Percentiles rank a stretch among this genome's conserved stretches.
Conservation (phyloP, 1,284 basidiomycete genomes). For the Leccinum subspadiceum region DNA sequence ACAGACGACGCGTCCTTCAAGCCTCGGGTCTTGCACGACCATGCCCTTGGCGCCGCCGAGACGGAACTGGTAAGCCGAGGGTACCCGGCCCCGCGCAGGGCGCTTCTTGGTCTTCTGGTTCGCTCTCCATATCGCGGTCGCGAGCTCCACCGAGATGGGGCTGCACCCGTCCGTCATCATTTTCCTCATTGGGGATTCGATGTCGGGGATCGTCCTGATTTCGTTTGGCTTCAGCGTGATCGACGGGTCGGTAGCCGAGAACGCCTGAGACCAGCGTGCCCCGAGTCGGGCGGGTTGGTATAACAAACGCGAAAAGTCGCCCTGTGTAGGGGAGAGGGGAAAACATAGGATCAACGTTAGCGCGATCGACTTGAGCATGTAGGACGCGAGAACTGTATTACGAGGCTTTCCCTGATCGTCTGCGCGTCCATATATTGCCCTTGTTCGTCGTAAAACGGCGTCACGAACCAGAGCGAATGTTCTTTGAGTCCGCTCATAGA, state of each 20-base stretch:
- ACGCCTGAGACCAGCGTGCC: slow-evolving; percentile 54
- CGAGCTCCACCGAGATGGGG: slow-evolving; percentile 39
- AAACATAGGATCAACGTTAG: slow-evolving; percentile 4
- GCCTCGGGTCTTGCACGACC: slow-evolving; percentile 41
- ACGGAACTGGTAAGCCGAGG: slow-evolving; percentile 42
- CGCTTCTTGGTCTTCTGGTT: slow-evolving; percentile 24
- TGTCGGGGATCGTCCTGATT: slow-evolving; percentile 32
- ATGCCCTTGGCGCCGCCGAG: slow-evolving; percentile 46
- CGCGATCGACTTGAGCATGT: background rate
- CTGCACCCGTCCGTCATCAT: slow-evolving; percentile 51
- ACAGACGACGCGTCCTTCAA: slow-evolving; percentile 35
- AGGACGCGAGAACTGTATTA: slow-evolving; percentile 16
- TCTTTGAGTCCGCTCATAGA: slow-evolving; percentile 58
- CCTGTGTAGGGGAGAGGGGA: slow-evolving; percentile 24
- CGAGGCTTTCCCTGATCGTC: slow-evolving; percentile 35
- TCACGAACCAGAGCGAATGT: slow-evolving; percentile 61
- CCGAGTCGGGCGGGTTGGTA: slow-evolving; percentile 45
- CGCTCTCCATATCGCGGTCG: slow-evolving; percentile 34
- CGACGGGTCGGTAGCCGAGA: slow-evolving; percentile 48
- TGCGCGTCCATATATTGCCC: slow-evolving; percentile 25
- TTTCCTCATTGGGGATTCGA: slow-evolving; percentile 20
- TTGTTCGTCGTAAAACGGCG: slow-evolving; percentile 37
- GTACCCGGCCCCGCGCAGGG: slow-evolving; percentile 18
- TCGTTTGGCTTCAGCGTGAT: slow-evolving; percentile 35
- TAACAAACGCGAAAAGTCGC: slow-evolving; percentile 36